These are phyloP conservation scores for Flaveria linearis DNA, from an alignment of 129 eudicot species.

Conservation along the genomic window DNA sequence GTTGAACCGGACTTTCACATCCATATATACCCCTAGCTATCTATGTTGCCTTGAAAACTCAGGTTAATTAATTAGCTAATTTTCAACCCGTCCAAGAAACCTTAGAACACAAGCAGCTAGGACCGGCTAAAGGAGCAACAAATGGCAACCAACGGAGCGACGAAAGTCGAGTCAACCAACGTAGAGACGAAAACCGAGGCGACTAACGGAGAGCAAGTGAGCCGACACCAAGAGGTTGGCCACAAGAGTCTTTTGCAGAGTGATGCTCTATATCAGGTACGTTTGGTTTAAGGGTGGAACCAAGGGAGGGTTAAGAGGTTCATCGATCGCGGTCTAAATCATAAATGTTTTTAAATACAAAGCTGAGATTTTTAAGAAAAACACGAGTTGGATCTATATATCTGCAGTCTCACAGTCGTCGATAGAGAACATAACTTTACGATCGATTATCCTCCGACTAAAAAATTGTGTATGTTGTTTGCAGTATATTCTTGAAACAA, in stretches of 20 bases:
- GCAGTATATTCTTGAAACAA: conserved; percentile 81
- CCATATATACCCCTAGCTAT: conserved; percentile 48
- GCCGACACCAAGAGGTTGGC: conserved; percentile 72
- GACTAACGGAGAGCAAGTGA: conserved; percentile 34
- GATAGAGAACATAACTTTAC: no score
- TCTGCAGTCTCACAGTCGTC: no score
- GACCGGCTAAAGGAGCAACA: neutral
- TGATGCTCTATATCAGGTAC: conserved; percentile 82
- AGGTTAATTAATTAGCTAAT: conserved; percentile 11
- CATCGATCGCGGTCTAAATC: no score
- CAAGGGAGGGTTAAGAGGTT: no score
- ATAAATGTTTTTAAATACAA: no score
- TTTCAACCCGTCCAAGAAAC: no score
- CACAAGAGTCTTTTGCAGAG: conserved; percentile 89
- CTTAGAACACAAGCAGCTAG: no score
- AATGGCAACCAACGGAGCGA: conserved; percentile 49
- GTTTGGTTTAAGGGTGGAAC: no score
- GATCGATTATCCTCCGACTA: no score
- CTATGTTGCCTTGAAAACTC: conserved; percentile 20
- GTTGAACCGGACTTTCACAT: conserved; percentile 34
- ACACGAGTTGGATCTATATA: no score
- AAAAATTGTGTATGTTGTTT: neutral
- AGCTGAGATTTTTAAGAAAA: no score
- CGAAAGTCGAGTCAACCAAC: conserved; percentile 36
- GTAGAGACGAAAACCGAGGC: conserved; percentile 39